Conservation (phyloP, 805 yeast species). For the Kurtzmaniella fragi region DNA sequence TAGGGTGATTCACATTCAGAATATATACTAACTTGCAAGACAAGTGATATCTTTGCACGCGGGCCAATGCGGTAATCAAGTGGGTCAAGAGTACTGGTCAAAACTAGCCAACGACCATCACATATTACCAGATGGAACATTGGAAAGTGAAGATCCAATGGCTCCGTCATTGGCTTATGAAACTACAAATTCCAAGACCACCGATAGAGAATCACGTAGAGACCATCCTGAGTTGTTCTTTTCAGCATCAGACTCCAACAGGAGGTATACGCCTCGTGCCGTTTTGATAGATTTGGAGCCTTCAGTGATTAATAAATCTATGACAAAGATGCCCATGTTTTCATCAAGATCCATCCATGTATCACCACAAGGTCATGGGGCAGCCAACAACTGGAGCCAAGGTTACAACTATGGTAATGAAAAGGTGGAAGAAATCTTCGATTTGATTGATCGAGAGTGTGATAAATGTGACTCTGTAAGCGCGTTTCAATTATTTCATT, state of each 20-base stretch:
- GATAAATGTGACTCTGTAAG: slow-evolving; percentile 87
- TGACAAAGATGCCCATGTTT: slow-evolving; percentile 55
- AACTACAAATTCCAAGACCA: slow-evolving; percentile 4
- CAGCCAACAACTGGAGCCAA: slow-evolving; percentile 94
- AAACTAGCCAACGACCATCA: slow-evolving; percentile 88
- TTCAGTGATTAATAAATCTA: slow-evolving; percentile 66
- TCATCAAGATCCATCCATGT: slow-evolving; percentile 79
- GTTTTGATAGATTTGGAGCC: slow-evolving; percentile 87
- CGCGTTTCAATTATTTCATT: slow-evolving; percentile 86
- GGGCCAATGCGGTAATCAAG: slow-evolving; percentile 97
- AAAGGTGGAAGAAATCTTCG: slow-evolving; percentile 68
- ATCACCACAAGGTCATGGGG: slow-evolving; percentile 82
- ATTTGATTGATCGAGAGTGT: slow-evolving; percentile 81
- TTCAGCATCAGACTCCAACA: slow-evolving; percentile 61
- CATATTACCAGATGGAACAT: slow-evolving; percentile 59
- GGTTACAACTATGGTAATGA: slow-evolving; percentile 76
- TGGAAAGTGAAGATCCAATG: slow-evolving; percentile 9
- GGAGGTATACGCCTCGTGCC: slow-evolving; percentile 85
- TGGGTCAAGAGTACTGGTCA: slow-evolving; percentile 89
- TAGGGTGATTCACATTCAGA: neutral
- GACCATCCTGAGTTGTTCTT: slow-evolving; percentile 86
- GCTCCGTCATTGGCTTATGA: slow-evolving; percentile 6
- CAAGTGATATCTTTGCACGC: slow-evolving; percentile 69
- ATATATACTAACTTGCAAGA: slow-evolving; percentile 28
- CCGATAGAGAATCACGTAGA: slow-evolving; percentile 13